These are phyloP conservation scores for Epichloe gansuensis DNA, from an alignment of 2,329 filamentous ascomycete species.

Conservation along the genomic window DNA sequence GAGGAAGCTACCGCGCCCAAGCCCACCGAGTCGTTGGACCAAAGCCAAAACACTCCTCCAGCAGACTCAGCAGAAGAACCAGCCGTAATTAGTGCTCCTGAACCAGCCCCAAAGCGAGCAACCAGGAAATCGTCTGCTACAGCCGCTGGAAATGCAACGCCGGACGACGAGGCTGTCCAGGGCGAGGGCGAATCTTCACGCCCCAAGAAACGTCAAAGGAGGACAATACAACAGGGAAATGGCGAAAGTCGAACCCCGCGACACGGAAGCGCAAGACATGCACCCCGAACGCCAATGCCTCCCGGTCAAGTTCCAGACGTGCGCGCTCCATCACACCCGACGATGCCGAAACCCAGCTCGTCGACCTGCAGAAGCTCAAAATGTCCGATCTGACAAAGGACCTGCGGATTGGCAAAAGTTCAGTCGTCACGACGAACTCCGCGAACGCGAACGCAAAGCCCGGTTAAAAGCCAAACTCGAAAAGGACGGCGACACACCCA, in stretches of 20 bases:
- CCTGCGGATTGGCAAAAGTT: slow-evolving; percentile 63
- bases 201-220: slow-evolving; percentile 22
- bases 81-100: slow-evolving; percentile 5
- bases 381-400: slow-evolving; percentile 65
- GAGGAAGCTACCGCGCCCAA: not conserved
- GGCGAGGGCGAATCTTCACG: slow-evolving; percentile 3
- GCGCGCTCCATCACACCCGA: slow-evolving; percentile 46
- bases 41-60: not conserved
- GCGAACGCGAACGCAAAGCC: slow-evolving; percentile 47
- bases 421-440: slow-evolving; percentile 60
- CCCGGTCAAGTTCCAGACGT: slow-evolving; percentile 17
- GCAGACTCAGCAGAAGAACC: not conserved
- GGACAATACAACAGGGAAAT: slow-evolving; percentile 14
- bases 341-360: slow-evolving; percentile 47
- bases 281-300: slow-evolving; percentile 10
- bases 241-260: slow-evolving; percentile 9
- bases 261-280: slow-evolving; percentile 18
- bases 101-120: slow-evolving; percentile 7
- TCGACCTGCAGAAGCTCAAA: slow-evolving; percentile 54
- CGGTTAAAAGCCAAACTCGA: slow-evolving; percentile 19
- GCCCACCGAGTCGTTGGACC: not conserved
- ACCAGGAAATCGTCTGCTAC: slow-evolving; percentile 8
- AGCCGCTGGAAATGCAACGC: slow-evolving; percentile 9
- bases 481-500: slow-evolving; percentile 15
- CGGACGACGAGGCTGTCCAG: slow-evolving; percentile 1